Conservation (phyloP, 1,139 yeast genomes). For the Protomyces gravidus region DNA sequence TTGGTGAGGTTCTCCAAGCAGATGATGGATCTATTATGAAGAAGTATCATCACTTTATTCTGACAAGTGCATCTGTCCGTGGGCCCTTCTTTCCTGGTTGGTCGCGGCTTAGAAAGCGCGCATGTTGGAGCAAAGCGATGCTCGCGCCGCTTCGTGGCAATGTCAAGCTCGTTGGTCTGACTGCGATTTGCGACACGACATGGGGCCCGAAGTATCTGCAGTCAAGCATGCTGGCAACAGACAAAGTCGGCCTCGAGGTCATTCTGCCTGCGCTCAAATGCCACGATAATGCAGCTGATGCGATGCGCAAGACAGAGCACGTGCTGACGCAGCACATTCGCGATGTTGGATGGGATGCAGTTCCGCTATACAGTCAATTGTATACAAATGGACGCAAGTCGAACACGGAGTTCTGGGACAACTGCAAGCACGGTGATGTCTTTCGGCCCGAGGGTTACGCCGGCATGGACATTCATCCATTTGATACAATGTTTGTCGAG, state of each 20-base stretch:
- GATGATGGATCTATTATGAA: slow-evolving; percentile 3
- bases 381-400: neutral
- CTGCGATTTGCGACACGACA: slow-evolving; percentile 14
- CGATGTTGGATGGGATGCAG: slow-evolving; percentile 25
- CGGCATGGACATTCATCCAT: slow-evolving; percentile 19
- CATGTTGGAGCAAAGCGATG: slow-evolving; percentile 16
- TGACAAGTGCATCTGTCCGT: slow-evolving; percentile 12
- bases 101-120: neutral
- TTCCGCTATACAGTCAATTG: slow-evolving; percentile 5
- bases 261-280: slow-evolving; percentile 16
- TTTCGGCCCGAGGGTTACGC: neutral
- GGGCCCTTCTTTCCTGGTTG: slow-evolving; percentile 27
- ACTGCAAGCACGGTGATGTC: slow-evolving; percentile 6
- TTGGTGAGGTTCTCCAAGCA: slow-evolving; percentile 6
- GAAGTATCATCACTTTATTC: slow-evolving; percentile 14
- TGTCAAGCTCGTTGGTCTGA: slow-evolving; percentile 11
- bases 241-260: slow-evolving; percentile 11
- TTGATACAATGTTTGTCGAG: slow-evolving; percentile 23
- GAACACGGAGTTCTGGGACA: slow-evolving; percentile 14
- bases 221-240: slow-evolving; percentile 8
- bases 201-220: slow-evolving; percentile 12
- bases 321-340: slow-evolving; percentile 3
- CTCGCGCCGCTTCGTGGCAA: neutral
- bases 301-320: slow-evolving; percentile 2
- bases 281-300: neutral